phyloP scores from a whole-genome alignment of 1,284 basidiomycete species.

The Veloporphyrellus conicus region DNA sequence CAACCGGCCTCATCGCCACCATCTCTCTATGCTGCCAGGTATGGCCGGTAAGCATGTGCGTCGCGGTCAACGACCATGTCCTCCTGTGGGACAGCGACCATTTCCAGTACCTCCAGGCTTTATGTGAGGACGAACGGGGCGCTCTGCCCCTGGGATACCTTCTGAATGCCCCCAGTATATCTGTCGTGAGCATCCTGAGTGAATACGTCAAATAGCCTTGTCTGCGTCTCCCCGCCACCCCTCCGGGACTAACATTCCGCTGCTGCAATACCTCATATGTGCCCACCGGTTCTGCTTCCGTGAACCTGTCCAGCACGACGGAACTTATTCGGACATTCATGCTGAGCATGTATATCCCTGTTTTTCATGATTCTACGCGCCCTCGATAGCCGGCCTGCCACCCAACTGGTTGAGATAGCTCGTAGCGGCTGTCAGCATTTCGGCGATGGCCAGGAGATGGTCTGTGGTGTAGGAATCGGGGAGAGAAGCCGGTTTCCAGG shows the following conservation, averaged over 20 bases:
- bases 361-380: slow-evolving; percentile 7
- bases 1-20: slow-evolving; percentile 38
- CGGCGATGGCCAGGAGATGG: slow-evolving; percentile 38
- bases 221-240: not conserved
- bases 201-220: slow-evolving; percentile 27
- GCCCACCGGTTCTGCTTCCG: not conserved
- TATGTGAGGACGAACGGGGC: slow-evolving; percentile 17
- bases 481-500: too few species aligned
- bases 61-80: slow-evolving; percentile 14
- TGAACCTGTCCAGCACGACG: slow-evolving; percentile 31
- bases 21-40: slow-evolving; percentile 19
- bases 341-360: slow-evolving; percentile 31
- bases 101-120: not conserved
- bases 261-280: slow-evolving; percentile 18
- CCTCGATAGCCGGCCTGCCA: not conserved
- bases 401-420: not conserved
- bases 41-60: slow-evolving; percentile 23
- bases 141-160: not conserved
- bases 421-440: slow-evolving; percentile 34
- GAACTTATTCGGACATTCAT: slow-evolving; percentile 35
- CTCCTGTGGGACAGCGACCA: not conserved
- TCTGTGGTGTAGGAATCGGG: slow-evolving; percentile 36
- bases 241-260: slow-evolving; percentile 13
- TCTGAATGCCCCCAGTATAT: slow-evolving; percentile 9
- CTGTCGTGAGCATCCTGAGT: not conserved